Evolutionary conservation across 768 basidiomycete genomes (phyloP), one percentile per base, ranked within the genome.

Genomic region (Suillus fuscotomentosus): DNA sequence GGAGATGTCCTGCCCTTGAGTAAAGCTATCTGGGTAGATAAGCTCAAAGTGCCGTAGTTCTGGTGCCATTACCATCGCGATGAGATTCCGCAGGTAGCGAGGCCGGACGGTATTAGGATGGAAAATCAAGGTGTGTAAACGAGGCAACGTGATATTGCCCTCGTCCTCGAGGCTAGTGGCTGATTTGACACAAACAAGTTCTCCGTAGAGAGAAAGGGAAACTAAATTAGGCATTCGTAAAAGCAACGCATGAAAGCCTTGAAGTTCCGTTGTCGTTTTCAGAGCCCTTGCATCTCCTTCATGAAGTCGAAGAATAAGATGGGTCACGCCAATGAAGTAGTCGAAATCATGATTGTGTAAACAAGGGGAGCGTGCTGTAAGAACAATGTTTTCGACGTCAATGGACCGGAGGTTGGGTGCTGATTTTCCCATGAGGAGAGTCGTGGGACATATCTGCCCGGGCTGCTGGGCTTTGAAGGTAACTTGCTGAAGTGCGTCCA

Each of bases 41-140:
- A 75, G 75, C 42, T 75, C 75, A 31, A 75, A 75, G 22, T 75
- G 75, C 45, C 72, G 75, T 9, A 75, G 68, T 11, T 66, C 68
- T 3, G 75, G 74, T 0, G 73, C 75, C 14, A 68, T 67, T 24
- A 75, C 69, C 36, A 71, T 69, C 5, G 75, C 69, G 27, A 75
- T 65, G 20, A 72, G 71, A 31, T 75, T 69, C 60, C 75, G 74
- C 61, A 76, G 64, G 62, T 72, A 76, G 31, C 73, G 73, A 10
- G 75, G 75, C 45, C 76, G 76, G 55, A 75, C 50, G 38, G 73
- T 69, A 14, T 72, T 68, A 0, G 74, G 74, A 41, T 75, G 75
- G 34, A 75, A 65, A 55, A 75, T 68, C 60, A 75, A 68, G 6
- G 70, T 73, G n/a, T 69, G 74, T 54, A 75, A 71, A 47, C 71